phyloP scores from a whole-genome alignment of 176 grass and related monocot species.

The Dactylis glomerata region DNA sequence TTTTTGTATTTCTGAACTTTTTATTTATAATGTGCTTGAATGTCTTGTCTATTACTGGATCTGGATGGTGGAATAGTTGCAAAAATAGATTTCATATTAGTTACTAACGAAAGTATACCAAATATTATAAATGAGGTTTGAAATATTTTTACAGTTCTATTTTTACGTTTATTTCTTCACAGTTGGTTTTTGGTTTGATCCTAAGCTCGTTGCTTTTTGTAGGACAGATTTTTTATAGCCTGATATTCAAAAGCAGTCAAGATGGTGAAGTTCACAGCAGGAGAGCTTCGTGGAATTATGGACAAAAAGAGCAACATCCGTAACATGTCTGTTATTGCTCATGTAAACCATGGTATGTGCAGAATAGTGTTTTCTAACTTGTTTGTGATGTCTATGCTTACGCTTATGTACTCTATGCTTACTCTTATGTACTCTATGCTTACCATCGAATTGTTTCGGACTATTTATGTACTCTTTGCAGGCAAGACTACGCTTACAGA shows the following conservation, averaged over 20 bases:
- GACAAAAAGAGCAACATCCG: constrained; percentile 82
- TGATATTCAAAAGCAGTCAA: constrained; percentile 49
- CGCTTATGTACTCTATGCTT: too few relatives aligned
- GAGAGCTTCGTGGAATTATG: constrained; percentile 80
- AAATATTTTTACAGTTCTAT: too few relatives aligned
- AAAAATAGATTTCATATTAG: too few relatives aligned
- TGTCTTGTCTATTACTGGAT: too few relatives aligned
- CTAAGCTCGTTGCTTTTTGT: background rate
- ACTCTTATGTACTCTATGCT: too few relatives aligned
- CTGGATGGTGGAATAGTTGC: too few relatives aligned
- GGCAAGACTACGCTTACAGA: constrained; percentile 79
- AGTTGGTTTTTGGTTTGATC: background rate
- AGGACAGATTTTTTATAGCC: background rate
- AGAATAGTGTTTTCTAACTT: background rate
- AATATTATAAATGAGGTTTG: too few relatives aligned
- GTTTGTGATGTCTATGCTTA: too few relatives aligned
- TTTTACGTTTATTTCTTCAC: background rate
- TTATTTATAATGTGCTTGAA: too few relatives aligned
- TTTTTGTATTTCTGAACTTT: too few relatives aligned
- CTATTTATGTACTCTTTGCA: background rate
- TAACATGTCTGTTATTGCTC: constrained; percentile 88
- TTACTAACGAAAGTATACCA: too few relatives aligned
- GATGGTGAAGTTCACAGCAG: constrained; percentile 91
- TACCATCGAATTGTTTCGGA: too few relatives aligned
- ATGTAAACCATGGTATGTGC: constrained; percentile 76